phyloP scores from a whole-genome alignment of 2,329 filamentous ascomycete genomes.

The Alternaria viburni region DNA sequence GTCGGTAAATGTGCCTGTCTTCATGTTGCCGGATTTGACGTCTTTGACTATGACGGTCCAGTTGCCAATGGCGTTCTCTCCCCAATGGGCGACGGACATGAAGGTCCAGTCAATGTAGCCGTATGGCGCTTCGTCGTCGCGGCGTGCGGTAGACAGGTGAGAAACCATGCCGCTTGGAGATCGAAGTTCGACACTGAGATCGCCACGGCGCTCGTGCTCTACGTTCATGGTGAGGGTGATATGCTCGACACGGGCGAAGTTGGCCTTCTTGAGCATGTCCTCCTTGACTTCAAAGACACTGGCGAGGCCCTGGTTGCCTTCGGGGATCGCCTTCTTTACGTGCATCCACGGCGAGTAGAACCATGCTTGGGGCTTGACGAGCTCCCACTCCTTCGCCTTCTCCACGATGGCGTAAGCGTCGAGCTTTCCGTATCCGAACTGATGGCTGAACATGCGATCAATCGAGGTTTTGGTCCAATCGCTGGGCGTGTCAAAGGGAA shows the following conservation, averaged over 20 bases:
- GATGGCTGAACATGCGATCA: constrained; percentile 89
- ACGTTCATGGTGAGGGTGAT: constrained; percentile 98
- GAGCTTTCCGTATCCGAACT: constrained; percentile 94
- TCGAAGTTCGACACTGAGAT: constrained; percentile 88
- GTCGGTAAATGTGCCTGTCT: constrained; percentile 80
- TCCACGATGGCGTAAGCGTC: constrained; percentile 87
- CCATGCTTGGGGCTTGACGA: constrained; percentile 96
- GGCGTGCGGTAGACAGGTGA: constrained; percentile 79
- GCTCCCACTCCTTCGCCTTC: constrained; percentile 80
- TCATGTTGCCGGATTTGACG: constrained; percentile 71
- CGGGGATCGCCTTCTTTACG: constrained; percentile 82
- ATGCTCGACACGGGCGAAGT: constrained; percentile 87
- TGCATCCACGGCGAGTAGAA: constrained; percentile 92
- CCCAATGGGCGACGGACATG: constrained; percentile 98
- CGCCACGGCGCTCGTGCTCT: constrained; percentile 83
- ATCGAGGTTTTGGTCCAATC: constrained; percentile 84
- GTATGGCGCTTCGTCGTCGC: constrained; percentile 66
- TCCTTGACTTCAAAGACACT: constrained; percentile 82
- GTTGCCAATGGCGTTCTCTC: constrained; percentile 82
- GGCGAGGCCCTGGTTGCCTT: constrained; percentile 79
- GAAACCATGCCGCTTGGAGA: constrained; percentile 83
- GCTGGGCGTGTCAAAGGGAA: constrained; percentile 76
- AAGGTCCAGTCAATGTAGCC: constrained; percentile 98
- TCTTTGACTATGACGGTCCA: constrained; percentile 95
- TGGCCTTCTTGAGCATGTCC: constrained; percentile 80